A percentile compares a stretch with the other conserved stretches of the same genome.
Conservation (phyloP, 2,329 filamentous ascomycete genomes). For the Allantophomopsis cytisporea region DNA sequence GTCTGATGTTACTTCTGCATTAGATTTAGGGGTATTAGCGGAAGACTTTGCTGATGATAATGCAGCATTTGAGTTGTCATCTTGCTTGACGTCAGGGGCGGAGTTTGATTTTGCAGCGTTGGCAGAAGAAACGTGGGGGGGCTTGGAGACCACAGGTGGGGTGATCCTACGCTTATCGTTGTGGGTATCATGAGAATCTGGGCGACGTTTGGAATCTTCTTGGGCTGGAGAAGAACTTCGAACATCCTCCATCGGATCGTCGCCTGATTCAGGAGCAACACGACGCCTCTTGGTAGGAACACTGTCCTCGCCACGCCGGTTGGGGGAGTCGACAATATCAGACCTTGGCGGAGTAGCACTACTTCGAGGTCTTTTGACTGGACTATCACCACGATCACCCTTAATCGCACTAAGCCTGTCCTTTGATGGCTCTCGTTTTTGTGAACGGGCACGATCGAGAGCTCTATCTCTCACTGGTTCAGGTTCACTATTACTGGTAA, state of each 20-base stretch:
- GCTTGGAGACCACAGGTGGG: too few relatives aligned
- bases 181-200: slow-evolving; percentile 3
- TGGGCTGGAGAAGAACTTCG: too few relatives aligned
- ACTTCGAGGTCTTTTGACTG: slow-evolving; percentile 42
- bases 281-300: slow-evolving; percentile 36
- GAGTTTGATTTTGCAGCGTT: too few relatives aligned
- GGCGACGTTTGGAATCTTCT: not conserved
- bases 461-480: slow-evolving; percentile 11
- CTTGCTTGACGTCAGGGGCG: too few relatives aligned
- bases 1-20: too few relatives aligned
- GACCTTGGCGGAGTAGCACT: slow-evolving; percentile 42
- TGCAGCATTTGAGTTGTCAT: too few relatives aligned
- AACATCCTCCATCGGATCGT: not conserved
- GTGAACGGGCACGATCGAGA: slow-evolving; percentile 39
- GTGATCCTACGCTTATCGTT: slow-evolving; percentile 28
- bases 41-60: too few relatives aligned
- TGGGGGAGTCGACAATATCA: slow-evolving; percentile 24
- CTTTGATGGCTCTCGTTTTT: slow-evolving; percentile 47
- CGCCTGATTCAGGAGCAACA: too few relatives aligned
- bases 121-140: too few relatives aligned
- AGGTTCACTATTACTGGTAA: slow-evolving; percentile 6
- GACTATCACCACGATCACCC: slow-evolving; percentile 36
- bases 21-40: too few relatives aligned
- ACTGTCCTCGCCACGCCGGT: slow-evolving; percentile 34
- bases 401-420: slow-evolving; percentile 33